Evolutionary conservation across 2,329 filamentous ascomycete species (phyloP), one percentile per base, ranked within the genome.

Genomic region (Cordyceps cicadae): DNA sequence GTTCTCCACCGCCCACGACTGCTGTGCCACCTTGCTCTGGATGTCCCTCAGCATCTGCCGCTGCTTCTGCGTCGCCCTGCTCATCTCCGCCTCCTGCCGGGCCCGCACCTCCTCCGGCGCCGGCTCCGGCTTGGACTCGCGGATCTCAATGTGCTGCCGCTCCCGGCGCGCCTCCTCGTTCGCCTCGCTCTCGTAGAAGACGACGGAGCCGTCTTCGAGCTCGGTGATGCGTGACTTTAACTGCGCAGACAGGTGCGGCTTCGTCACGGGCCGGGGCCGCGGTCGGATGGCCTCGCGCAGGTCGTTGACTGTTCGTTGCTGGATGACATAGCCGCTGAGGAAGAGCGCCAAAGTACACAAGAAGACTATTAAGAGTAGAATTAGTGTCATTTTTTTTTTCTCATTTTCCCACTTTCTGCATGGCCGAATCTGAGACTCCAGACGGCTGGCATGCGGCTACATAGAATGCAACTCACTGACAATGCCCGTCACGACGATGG

Each of bases 271-370:
- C 79, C 70, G 55, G 79, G 81, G 60, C 14, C 70, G 69, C 5
- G 74, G 74, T 66, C 81, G 81, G 67, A 96, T 87, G 19, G 89
- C 89, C 60, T 80, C 78, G 67, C 93, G 89, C 37, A 97, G 81
- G 67, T 87, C 87, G 64, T 82, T 83, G 5, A 96, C 84, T 0
- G 91, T 94, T 67, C 90, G 85, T 73, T 97, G 92, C 69, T 97
- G 92, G 58, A 96, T 81, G 3, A 87, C 83, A 72, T 95, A 96
- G 68, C 92, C 92, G 56, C 89, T 91, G 37, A 96, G 79, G 72
- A 97, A 97, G 29, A 97, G 85, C 5, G 92, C 83, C 43, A 87
- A 73, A 3, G 92, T 96, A 74, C 90, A 96, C 29, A 89, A 71
- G 64, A 90, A 77, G 62, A 96, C 88, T 87, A 8, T 37, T n/a